These are phyloP conservation scores for Penicillium sp. DNA, from an alignment of 2,329 filamentous ascomycete genomes.

Conservation along the genomic window DNA sequence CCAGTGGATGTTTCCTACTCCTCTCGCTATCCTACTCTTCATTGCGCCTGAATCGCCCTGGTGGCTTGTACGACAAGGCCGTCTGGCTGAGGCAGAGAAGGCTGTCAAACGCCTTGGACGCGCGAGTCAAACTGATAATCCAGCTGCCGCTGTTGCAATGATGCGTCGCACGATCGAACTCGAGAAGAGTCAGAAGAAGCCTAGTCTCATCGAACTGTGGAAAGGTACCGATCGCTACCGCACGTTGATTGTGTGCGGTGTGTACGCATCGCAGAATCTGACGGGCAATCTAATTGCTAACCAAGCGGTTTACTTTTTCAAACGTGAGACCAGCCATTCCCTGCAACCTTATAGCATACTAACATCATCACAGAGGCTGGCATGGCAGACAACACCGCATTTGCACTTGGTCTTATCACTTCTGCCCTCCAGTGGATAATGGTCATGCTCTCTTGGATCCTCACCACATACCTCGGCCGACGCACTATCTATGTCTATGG, in stretches of 20 bases:
- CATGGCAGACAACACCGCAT: conserved; percentile 58
- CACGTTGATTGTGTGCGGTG: conserved; percentile 60
- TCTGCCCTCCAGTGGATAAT: conserved; percentile 66
- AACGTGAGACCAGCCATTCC: conserved; percentile 33
- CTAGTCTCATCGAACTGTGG: conserved; percentile 57
- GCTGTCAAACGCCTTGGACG: conserved; percentile 57
- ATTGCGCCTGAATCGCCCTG: conserved; percentile 56
- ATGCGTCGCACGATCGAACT: conserved; percentile 63
- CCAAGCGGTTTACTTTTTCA: conserved; percentile 65
- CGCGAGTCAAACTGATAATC: conserved; percentile 40
- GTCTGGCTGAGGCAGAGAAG: conserved; percentile 49
- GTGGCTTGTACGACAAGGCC: conserved; percentile 59
- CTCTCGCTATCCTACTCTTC: conserved; percentile 57
- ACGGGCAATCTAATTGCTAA: conserved; percentile 66
- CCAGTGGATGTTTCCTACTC: conserved; percentile 64
- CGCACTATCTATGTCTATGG: conserved; percentile 69
- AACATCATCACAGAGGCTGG: conserved; percentile 61
- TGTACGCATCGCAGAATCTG: conserved; percentile 64
- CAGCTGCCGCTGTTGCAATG: conserved; percentile 58
- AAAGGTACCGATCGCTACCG: conserved; percentile 60
- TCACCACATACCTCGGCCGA: conserved; percentile 66
- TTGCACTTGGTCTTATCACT: conserved; percentile 67
- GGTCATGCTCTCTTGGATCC: conserved; percentile 69
- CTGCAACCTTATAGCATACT: conserved; percentile 26
- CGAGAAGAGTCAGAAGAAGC: conserved; percentile 54